phyloP scores from a whole-genome alignment of 2,329 filamentous ascomycete genomes.

The Fusarium nodosum region DNA sequence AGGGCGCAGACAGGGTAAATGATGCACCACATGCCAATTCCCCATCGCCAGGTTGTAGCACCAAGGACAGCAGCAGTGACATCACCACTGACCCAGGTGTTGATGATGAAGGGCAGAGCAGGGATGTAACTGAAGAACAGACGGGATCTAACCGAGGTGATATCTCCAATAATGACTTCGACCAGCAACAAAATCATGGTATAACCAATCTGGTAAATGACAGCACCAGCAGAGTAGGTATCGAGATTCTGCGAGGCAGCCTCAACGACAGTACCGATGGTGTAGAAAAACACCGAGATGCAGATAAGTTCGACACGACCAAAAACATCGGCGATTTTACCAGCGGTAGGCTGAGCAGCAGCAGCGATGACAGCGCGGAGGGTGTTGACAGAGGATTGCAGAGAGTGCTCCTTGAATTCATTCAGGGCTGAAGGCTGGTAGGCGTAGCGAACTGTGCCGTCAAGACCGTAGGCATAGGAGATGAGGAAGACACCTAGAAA shows the following conservation, averaged over 20 bases:
- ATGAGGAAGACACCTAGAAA: conserved; percentile 73
- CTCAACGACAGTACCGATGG: conserved; percentile 69
- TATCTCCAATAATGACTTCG: conserved; percentile 74
- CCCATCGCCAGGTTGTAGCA: conserved; percentile 70
- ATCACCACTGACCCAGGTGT: conserved; percentile 74
- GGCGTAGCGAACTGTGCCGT: conserved; percentile 67
- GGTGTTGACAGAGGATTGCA: conserved; percentile 70
- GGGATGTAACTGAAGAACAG: conserved; percentile 76
- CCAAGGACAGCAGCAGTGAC: conserved; percentile 64
- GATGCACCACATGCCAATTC: conserved; percentile 74
- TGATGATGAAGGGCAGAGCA: conserved; percentile 71
- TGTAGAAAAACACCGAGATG: conserved; percentile 72
- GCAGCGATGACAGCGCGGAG: conserved; percentile 71
- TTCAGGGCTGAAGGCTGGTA: conserved; percentile 70
- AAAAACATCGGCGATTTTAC: conserved; percentile 74
- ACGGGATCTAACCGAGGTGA: conserved; percentile 72
- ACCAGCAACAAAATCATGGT: conserved; percentile 72
- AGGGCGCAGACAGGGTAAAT: conserved; percentile 71
- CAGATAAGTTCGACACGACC: conserved; percentile 70
- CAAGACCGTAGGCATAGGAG: conserved; percentile 74
- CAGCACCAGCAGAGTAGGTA: conserved; percentile 68
- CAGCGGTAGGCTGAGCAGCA: conserved; percentile 69
- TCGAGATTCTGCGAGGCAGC: conserved; percentile 62
- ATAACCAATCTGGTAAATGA: conserved; percentile 74
- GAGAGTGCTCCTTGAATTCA: conserved; percentile 65